phyloP scores from a whole-genome alignment of 1,284 basidiomycete species.

The Amylostereum areolatum region DNA sequence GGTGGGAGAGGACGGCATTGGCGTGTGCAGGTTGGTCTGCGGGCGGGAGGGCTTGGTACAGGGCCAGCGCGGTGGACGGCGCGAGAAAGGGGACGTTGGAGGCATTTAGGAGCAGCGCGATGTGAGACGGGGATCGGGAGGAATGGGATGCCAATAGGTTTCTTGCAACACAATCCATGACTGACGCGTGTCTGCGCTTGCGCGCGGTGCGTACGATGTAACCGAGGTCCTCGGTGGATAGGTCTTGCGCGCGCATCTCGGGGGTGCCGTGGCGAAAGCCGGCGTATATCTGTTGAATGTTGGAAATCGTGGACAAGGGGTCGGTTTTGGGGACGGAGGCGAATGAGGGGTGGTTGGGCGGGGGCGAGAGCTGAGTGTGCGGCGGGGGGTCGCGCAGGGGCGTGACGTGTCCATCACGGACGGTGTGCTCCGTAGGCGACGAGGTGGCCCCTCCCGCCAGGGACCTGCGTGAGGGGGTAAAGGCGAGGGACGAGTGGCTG shows the following conservation, averaged over 20 bases:
- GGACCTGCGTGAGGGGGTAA: not conserved
- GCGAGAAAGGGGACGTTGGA: not conserved
- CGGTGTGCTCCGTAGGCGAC: not conserved
- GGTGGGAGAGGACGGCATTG: not conserved
- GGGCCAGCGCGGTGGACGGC: not conserved
- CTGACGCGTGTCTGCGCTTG: slow-evolving; percentile 4
- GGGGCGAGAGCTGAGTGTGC: not conserved
- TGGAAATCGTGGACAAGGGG: too few relatives aligned
- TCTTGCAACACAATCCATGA: slow-evolving; percentile 14
- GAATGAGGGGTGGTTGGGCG: not conserved
- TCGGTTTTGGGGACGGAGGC: not conserved
- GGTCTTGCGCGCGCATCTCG: not conserved
- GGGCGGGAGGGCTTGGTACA: not conserved
- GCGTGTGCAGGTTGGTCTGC: not conserved
- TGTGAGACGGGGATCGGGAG: slow-evolving; percentile 1
- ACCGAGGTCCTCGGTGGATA: slow-evolving; percentile 5
- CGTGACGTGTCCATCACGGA: not conserved
- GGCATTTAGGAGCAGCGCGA: not conserved
- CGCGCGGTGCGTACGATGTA: slow-evolving; percentile 6
- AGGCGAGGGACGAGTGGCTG: not conserved
- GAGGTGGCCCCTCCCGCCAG: not conserved
- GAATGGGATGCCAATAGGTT: slow-evolving; percentile 9
- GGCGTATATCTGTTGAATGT: too few relatives aligned
- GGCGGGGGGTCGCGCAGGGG: not conserved
- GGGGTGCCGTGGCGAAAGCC: not conserved